Conservation (phyloP, 2,329 filamentous ascomycete genomes). For the Teratosphaeria nubilosa region DNA sequence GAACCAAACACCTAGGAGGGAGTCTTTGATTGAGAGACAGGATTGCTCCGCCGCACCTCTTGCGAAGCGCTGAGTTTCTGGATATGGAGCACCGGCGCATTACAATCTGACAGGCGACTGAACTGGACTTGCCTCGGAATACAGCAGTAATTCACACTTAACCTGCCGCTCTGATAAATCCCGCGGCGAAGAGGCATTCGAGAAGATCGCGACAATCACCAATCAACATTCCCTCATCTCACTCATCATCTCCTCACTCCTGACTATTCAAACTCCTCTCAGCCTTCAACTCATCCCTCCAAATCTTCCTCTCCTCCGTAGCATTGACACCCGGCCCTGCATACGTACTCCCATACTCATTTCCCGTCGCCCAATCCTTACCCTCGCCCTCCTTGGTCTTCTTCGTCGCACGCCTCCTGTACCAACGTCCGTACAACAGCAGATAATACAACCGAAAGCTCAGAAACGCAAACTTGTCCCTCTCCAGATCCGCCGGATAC, state of each 20-base stretch:
- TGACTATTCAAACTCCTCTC: conserved; percentile 21
- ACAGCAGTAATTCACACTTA: too few species aligned
- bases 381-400: conserved; percentile 37
- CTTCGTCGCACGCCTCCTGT: conserved; percentile 33
- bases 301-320: conserved; percentile 43
- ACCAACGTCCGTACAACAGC: conserved; percentile 53
- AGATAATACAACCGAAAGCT: conserved; percentile 54
- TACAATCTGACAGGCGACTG: too few species aligned
- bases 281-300: conserved; percentile 38
- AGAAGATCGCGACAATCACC: too few species aligned
- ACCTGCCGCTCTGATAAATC: too few species aligned
- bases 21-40: too few species aligned
- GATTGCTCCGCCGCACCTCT: too few species aligned
- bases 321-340: conserved; percentile 46
- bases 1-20: too few species aligned
- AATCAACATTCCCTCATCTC: too few species aligned
- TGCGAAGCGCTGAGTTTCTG: too few species aligned
- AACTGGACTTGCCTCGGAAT: too few species aligned
- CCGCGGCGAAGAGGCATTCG: too few species aligned
- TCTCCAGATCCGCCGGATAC: conserved; percentile 52
- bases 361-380: conserved; percentile 46
- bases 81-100: too few species aligned
- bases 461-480: conserved; percentile 52
- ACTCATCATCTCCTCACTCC: background rate
- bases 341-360: conserved; percentile 49